Conservation (phyloP, 257 asterid genomes). For the Capsicum chinense region DNA sequence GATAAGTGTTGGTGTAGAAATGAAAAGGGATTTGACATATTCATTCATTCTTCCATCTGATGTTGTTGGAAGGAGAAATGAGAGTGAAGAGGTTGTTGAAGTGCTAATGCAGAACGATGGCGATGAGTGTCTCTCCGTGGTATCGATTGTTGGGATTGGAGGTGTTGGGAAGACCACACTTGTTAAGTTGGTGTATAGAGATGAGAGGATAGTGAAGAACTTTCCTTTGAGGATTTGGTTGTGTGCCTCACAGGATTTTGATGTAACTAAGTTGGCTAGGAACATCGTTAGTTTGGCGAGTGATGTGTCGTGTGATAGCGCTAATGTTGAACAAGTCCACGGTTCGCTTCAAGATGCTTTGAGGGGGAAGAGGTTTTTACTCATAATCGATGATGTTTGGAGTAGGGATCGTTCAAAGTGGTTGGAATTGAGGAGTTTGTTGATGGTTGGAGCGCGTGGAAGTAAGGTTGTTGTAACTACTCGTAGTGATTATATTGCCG, state of each 20-base stretch:
- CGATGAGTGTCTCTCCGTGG: slow-evolving; percentile 17
- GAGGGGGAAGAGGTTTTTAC: slow-evolving; percentile 25
- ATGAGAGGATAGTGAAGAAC: slow-evolving; percentile 1
- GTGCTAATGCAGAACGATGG: background rate
- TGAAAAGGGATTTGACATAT: background rate
- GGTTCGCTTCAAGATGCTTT: slow-evolving; percentile 26
- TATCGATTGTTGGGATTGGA: slow-evolving; percentile 32
- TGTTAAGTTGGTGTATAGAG: slow-evolving; percentile 29
- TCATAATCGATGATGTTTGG: slow-evolving; percentile 38
- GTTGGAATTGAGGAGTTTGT: slow-evolving; percentile 29
- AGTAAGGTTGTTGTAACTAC: slow-evolving; percentile 33
- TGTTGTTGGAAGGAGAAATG: slow-evolving; percentile 30
- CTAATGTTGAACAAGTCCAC: background rate
- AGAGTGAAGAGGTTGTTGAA: slow-evolving; percentile 25
- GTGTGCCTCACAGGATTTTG: slow-evolving; percentile 29
- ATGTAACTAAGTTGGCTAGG: background rate
- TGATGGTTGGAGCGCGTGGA: slow-evolving; percentile 31
- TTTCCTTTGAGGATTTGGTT: slow-evolving; percentile 31
- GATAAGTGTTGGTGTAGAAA: background rate
- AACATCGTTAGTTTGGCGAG: slow-evolving; percentile 24
- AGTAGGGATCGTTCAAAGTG: slow-evolving; percentile 19
- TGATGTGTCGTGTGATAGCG: background rate
- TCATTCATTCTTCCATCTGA: slow-evolving; percentile 28
- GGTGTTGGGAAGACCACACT: slow-evolving; percentile 34
- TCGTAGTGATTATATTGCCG: slow-evolving; percentile 11